phyloP scores from a whole-genome alignment of 2,329 filamentous ascomycete species.

The Penicillium sp. region DNA sequence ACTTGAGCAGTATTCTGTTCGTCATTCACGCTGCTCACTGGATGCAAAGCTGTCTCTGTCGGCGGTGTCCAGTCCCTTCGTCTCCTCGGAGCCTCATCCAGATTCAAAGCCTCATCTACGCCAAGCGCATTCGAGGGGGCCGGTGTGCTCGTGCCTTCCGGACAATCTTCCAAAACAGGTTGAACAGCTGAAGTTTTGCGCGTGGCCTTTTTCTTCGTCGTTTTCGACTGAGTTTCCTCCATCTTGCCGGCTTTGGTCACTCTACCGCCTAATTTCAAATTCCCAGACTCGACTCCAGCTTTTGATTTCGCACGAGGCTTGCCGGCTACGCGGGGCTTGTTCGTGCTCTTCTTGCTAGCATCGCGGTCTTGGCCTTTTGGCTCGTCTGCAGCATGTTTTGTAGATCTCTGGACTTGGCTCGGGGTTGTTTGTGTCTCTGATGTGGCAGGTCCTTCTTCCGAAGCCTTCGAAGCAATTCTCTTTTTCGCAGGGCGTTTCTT shows the following conservation, averaged over 20 bases:
- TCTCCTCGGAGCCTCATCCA: conserved; percentile 48
- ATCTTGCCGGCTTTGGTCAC: conserved; percentile 30
- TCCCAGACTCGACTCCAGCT: conserved; percentile 21
- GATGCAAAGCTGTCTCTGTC: conserved; percentile 32
- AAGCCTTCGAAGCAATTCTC: conserved; percentile 8
- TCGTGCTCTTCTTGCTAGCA: conserved; percentile 12
- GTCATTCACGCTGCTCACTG: conserved; percentile 17
- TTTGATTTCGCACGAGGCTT: conserved; percentile 20
- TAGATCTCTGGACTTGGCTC: conserved; percentile 12
- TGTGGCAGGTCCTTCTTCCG: conserved; percentile 1
- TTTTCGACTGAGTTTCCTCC: conserved; percentile 8
- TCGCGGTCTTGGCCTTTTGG: conserved; percentile 4
- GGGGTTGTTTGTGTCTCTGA: conserved; percentile 12
- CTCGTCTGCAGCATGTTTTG: background rate
- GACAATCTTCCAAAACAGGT: background rate
- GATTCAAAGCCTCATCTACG: conserved; percentile 21
- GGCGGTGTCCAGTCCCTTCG: conserved; percentile 65
- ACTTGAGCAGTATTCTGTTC: background rate
- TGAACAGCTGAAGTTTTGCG: conserved; percentile 8
- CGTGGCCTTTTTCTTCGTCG: conserved; percentile 10
- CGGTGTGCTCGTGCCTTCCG: conserved; percentile 2
- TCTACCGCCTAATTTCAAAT: conserved; percentile 32
- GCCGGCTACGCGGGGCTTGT: conserved; percentile 19
- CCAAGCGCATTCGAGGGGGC: conserved; percentile 13
- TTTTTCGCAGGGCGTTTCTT: conserved; percentile 10